Evolutionary conservation across 106 monocot genomes (phyloP).

Genomic region (Dioscorea zingiberensis): DNA sequence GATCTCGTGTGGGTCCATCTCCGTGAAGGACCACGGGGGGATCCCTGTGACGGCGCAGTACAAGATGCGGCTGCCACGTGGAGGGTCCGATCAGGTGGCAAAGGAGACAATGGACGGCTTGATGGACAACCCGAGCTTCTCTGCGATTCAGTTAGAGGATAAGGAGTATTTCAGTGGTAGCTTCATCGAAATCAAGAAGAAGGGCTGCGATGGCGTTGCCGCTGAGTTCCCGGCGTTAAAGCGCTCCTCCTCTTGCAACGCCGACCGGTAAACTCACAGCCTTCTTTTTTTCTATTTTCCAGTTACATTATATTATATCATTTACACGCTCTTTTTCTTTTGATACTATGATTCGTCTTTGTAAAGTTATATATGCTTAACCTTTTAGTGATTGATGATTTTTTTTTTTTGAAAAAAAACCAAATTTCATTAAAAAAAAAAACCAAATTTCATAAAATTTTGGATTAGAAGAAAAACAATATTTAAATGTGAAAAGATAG

Average conservation of each 20-base stretch:
- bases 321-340: not conserved
- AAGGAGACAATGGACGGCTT: constrained; percentile 10
- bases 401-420: too few species aligned
- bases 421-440: too few species aligned
- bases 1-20: constrained; percentile 69
- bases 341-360: not conserved
- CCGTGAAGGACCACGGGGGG: constrained; percentile 41
- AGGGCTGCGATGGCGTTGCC: constrained; percentile 5
- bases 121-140: constrained; percentile 10
- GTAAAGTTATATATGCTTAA: not conserved
- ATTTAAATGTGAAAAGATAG: too few species aligned
- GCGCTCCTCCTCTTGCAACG: constrained; percentile 73
- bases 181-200: constrained; percentile 75
- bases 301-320: not conserved
- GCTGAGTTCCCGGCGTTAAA: constrained; percentile 34
- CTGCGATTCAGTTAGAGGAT: constrained; percentile 24
- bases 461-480: too few species aligned
- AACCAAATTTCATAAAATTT: too few species aligned
- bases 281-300: not conserved
- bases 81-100: constrained; percentile 12
- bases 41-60: constrained; percentile 20
- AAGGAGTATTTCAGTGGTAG: constrained; percentile 91
- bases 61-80: constrained; percentile 19
- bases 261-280: constrained; percentile 45
- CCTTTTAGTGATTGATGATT: not conserved